Evolutionary conservation across 2,329 filamentous ascomycete genomes (phyloP).

Genomic region (Neofusicoccum parvum): DNA sequence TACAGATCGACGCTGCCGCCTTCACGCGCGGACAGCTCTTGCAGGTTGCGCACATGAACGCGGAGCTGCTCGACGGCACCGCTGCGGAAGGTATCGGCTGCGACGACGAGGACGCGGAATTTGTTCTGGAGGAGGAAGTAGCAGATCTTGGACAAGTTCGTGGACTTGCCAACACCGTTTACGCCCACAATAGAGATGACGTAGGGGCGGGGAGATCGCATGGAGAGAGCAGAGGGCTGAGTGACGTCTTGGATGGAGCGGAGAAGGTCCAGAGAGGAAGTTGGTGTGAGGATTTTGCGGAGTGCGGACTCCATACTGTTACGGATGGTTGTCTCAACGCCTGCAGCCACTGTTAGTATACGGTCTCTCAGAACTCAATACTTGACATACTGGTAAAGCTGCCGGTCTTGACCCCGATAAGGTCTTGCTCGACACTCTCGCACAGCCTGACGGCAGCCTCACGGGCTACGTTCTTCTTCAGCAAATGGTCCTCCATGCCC

Average conservation of each 20-base stretch:
- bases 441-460: constrained; percentile 92
- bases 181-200: constrained; percentile 98
- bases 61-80: constrained; percentile 96
- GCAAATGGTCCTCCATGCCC: constrained; percentile 91
- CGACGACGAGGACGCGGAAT: constrained; percentile 90
- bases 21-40: constrained; percentile 83
- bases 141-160: constrained; percentile 95
- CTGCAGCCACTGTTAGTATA: constrained; percentile 34
- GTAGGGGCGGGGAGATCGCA: constrained; percentile 74
- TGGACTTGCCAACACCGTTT: constrained; percentile 97
- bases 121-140: constrained; percentile 98
- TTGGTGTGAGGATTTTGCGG: constrained; percentile 93
- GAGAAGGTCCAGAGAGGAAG: constrained; percentile 89
- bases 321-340: constrained; percentile 79
- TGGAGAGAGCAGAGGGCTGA: constrained; percentile 58
- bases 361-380: background rate
- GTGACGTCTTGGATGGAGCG: constrained; percentile 86
- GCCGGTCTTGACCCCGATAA: constrained; percentile 87
- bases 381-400: constrained; percentile 72
- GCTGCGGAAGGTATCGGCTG: constrained; percentile 94
- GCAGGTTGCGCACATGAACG: constrained; percentile 91
- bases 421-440: constrained; percentile 85
- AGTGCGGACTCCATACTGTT: constrained; percentile 89
- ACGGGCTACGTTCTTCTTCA: constrained; percentile 94
- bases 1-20: constrained; percentile 83